phyloP scores from a whole-genome alignment of 805 yeast species.

The Komagataella populi region DNA sequence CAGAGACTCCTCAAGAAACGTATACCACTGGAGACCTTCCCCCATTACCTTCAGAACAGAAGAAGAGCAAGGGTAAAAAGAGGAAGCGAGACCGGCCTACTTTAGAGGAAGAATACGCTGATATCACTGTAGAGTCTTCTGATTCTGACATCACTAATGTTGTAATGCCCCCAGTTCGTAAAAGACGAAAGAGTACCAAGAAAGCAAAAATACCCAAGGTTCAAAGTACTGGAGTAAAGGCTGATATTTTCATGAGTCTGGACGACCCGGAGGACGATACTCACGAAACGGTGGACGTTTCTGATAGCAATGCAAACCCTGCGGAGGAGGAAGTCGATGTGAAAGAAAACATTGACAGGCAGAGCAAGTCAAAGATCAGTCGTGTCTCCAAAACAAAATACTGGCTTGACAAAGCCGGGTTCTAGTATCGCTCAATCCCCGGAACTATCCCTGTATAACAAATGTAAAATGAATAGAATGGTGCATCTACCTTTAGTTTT shows the following conservation, averaged over 20 bases:
- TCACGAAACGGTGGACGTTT: background rate
- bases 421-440: background rate
- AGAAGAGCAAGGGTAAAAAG: constrained; percentile 12
- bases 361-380: background rate
- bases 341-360: background rate
- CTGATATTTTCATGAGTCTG: background rate
- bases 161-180: background rate
- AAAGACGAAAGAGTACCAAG: background rate
- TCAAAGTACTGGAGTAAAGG: background rate
- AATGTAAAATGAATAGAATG: background rate
- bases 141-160: background rate
- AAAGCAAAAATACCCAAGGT: background rate
- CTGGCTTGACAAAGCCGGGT: background rate
- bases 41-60: constrained; percentile 21
- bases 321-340: background rate
- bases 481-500: background rate
- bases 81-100: background rate
- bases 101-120: background rate
- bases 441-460: background rate
- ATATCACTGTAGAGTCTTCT: background rate
- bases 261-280: background rate
- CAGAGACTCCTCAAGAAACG: constrained; percentile 2
- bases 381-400: background rate
- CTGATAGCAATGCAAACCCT: background rate
- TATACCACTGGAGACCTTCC: constrained; percentile 9